Evolutionary conservation across 805 yeast genomes (phyloP).

Genomic region (Barnettozyma vustinii): DNA sequence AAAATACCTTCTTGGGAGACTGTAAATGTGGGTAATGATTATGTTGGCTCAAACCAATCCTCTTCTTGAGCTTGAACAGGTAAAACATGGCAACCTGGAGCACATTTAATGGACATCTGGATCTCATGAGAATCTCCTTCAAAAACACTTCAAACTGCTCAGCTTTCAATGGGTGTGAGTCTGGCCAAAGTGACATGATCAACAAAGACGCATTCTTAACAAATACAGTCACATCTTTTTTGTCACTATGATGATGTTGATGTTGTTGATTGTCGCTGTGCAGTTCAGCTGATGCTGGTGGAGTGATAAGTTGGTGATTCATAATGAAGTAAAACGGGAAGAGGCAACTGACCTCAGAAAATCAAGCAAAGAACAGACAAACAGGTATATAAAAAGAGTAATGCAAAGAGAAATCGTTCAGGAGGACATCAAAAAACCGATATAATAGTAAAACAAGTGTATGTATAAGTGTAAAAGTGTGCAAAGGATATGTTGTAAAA

Average conservation of each 20-base stretch:
- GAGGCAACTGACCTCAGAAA: neutral
- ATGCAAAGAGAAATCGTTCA: neutral
- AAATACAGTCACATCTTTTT: constrained; percentile 7
- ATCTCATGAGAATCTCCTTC: constrained; percentile 40
- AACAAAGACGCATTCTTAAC: constrained; percentile 13
- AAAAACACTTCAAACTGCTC: constrained; percentile 25
- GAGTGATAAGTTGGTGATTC: constrained; percentile 2
- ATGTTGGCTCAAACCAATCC: constrained; percentile 10
- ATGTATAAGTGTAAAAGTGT: no score
- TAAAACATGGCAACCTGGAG: constrained; percentile 67
- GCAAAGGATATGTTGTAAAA: no score
- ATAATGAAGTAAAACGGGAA: neutral
- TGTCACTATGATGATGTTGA: neutral
- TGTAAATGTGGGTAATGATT: neutral
- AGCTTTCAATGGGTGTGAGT: constrained; percentile 5
- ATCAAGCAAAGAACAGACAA: neutral
- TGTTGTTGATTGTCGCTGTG: neutral
- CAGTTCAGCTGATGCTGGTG: constrained; percentile 6
- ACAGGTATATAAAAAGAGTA: neutral
- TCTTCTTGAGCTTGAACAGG: constrained; percentile 41
- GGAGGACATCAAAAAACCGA: constrained; percentile 3
- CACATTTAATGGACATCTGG: constrained; percentile 54
- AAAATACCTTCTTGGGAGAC: constrained; percentile 63
- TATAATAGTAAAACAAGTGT: neutral
- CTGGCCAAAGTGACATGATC: constrained; percentile 18